phyloP scores from a whole-genome alignment of 2,329 filamentous ascomycete genomes.

The Arthroderma uncinatum region DNA sequence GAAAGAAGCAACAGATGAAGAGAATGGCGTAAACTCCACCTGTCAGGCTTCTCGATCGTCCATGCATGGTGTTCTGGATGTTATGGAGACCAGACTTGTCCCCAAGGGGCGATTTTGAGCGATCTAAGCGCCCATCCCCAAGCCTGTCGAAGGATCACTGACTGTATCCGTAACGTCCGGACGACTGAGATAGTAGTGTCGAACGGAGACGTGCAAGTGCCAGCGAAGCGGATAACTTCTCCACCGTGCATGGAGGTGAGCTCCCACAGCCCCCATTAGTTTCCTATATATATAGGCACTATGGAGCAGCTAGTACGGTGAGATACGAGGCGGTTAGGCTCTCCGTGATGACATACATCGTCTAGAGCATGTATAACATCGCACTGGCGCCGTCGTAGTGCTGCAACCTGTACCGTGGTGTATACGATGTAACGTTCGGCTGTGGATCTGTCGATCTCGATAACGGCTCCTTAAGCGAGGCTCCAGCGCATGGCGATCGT shows the following conservation, averaged over 20 bases:
- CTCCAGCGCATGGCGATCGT: constrained; percentile 1
- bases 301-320: background rate
- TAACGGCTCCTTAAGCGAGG: constrained; percentile 3
- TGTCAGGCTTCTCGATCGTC: background rate
- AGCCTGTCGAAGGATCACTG: background rate
- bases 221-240: background rate
- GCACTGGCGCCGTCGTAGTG: background rate
- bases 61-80: constrained; percentile 4
- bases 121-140: background rate
- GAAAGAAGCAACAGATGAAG: background rate
- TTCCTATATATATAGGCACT: background rate
- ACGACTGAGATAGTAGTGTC: too few species aligned
- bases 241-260: background rate
- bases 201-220: background rate
- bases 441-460: constrained; percentile 3
- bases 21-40: background rate
- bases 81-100: background rate
- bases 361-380: constrained; percentile 3
- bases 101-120: background rate
- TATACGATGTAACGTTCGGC: constrained; percentile 3
- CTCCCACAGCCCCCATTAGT: background rate
- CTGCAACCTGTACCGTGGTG: background rate
- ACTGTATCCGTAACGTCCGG: background rate
- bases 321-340: constrained; percentile 1
- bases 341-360: constrained; percentile 3